phyloP scores from a whole-genome alignment of 1,284 basidiomycete genomes.

The Apiotrichum laibachii region DNA sequence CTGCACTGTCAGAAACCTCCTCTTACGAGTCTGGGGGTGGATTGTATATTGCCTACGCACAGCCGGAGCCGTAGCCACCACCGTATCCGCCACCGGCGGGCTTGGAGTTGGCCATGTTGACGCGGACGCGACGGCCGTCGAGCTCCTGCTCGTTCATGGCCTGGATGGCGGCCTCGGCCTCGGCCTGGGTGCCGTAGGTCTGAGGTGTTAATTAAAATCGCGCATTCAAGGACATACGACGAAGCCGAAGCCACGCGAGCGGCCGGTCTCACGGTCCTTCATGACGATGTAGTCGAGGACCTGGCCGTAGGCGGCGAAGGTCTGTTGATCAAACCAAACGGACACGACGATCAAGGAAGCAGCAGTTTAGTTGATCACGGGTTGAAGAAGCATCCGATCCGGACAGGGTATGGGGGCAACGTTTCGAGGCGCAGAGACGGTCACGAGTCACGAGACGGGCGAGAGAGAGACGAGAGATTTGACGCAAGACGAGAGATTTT shows the following conservation, averaged over 20 bases:
- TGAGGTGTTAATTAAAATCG: slow-evolving; percentile 13
- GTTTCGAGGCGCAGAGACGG: background rate
- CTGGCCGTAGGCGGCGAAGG: slow-evolving; percentile 49
- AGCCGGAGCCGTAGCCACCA: slow-evolving; percentile 47
- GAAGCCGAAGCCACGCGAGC: slow-evolving; percentile 94
- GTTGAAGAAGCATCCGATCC: background rate
- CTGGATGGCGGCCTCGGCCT: slow-evolving; percentile 77
- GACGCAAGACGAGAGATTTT: background rate
- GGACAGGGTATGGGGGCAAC: background rate
- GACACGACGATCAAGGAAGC: background rate
- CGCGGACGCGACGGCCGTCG: slow-evolving; percentile 83
- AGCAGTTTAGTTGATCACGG: no score
- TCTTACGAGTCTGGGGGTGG: background rate
- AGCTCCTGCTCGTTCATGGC: slow-evolving; percentile 87
- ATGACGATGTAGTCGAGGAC: slow-evolving; percentile 74
- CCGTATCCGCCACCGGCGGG: slow-evolving; percentile 57
- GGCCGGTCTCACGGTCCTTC: slow-evolving; percentile 95
- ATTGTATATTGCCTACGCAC: slow-evolving; percentile 20
- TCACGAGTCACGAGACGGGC: slow-evolving; percentile 6
- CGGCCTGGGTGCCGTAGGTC: slow-evolving; percentile 63
- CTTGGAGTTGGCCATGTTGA: slow-evolving; percentile 90
- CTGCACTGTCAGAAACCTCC: slow-evolving; percentile 3
- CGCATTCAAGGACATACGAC: slow-evolving; percentile 55
- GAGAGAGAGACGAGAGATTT: slow-evolving; percentile 14
- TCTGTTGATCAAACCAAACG: slow-evolving; percentile 23